Base-by-base conservation (phyloP, 768 basidiomycete species). In the Lactifluus subvellereus region DNA sequence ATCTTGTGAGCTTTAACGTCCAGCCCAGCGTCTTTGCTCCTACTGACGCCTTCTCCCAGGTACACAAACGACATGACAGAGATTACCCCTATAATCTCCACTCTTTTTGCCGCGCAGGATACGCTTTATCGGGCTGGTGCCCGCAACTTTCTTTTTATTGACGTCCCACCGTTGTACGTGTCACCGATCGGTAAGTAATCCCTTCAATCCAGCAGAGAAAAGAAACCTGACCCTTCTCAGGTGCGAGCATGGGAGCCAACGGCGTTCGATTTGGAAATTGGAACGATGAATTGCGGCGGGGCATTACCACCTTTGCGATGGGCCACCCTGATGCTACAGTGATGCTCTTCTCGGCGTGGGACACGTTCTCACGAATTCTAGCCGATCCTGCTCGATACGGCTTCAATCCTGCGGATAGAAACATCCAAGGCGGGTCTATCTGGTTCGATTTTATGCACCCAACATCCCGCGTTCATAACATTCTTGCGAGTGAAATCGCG, bases 121-220 rank as follows among this genome's bases (percentile, higher is more conserved):
- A 66, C 73, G 43, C 69, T 85, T 5, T 84, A 83, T 66, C 68
- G 69, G 0, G 71, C 76, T 9, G 84, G 82, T 20, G 73, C 71
- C 18, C 71, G 75, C 18, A 76, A 82, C 61, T 85, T 85, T 69
- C 66, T 84, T n/a, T 80, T 85, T 68, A 73, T 84, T 33, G 81
- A 83, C 65, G 74, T 84, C 4, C 84, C 84, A 2, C 79, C 84
- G 0, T 75, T 84, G 20, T 69, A 77, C 45, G 73, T 77, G 38
- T 74, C 74, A 33, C 82, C 82, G 2, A 76, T 75, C 18, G 69
- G 69, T 69, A 37, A 57, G 68, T 61, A 13, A 35, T 27, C 40
- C 13, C 27, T 33, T 52, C 59, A 40, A 53, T 11, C 1, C 22
- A 37, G 32, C 6, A n/a, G 6, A 13, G 33, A n/a, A 27, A 55